Percentiles rank a stretch among this genome's conserved stretches.
phyloP scores from a whole-genome alignment of 75 land plant genomes.

The Selaginella tamariscina region DNA sequence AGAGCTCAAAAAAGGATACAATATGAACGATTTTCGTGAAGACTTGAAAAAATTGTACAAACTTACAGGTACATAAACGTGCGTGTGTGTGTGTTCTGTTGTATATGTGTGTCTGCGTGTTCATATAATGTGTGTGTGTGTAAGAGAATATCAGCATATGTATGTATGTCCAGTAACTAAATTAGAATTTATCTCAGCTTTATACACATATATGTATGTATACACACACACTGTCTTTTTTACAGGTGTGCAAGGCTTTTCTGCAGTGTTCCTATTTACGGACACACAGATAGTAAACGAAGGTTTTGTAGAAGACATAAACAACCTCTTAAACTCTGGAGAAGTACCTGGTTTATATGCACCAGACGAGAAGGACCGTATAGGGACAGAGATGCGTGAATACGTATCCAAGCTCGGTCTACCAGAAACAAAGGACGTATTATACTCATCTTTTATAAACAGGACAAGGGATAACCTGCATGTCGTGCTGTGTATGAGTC shows the following conservation, averaged over 20 bases:
- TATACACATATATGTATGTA: too few relatives aligned
- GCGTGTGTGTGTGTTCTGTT: too few relatives aligned
- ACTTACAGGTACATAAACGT: constrained; percentile 20
- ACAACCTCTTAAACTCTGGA: constrained; percentile 30
- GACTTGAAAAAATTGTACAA: constrained; percentile 27
- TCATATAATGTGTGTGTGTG: too few relatives aligned
- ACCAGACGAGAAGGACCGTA: constrained; percentile 28
- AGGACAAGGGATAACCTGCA: constrained; percentile 26
- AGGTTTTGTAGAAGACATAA: constrained; percentile 30
- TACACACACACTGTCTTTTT: constrained; percentile 11
- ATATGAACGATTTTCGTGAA: constrained; percentile 23
- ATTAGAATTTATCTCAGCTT: neutral
- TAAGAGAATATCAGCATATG: too few relatives aligned
- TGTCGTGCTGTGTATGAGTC: constrained; percentile 34
- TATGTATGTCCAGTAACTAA: too few relatives aligned
- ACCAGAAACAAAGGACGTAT: constrained; percentile 24
- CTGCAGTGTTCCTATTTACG: constrained; percentile 22
- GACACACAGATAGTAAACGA: constrained; percentile 32
- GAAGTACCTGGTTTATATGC: constrained; percentile 30
- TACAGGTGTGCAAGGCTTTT: constrained; percentile 23
- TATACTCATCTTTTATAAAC: constrained; percentile 25
- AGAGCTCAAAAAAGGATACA: constrained; percentile 27
- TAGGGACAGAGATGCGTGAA: constrained; percentile 27
- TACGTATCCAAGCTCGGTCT: constrained; percentile 26
- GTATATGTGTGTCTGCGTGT: too few relatives aligned